Evolutionary conservation across 495 filamentous ascomycete genomes (phyloP), one percentile per base, ranked within the genome.

Genomic region (Lichenothelia convexa): DNA sequence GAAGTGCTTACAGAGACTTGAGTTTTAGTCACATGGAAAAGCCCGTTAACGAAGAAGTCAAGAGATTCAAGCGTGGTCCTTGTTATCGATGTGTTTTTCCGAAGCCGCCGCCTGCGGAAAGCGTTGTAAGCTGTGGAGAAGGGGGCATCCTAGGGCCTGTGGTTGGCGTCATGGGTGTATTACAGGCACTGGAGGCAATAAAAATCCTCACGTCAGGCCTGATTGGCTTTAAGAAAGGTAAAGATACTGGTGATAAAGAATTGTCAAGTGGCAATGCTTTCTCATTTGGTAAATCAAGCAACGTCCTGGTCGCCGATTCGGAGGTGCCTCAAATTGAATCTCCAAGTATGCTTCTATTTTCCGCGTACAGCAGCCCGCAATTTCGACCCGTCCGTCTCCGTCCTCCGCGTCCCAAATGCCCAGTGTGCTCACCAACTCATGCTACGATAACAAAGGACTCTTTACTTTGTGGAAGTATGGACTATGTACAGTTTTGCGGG

Each of bases 11-110:
- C n/a, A n/a, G n/a, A n/a, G n/a, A n/a, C n/a, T n/a, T n/a, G n/a
- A n/a, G n/a, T n/a, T n/a, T n/a, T n/a, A n/a, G n/a, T n/a, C n/a
- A n/a, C n/a, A n/a, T n/a, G n/a, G n/a, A n/a, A n/a, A n/a, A n/a
- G n/a, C n/a, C n/a, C n/a, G n/a, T n/a, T n/a, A n/a, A n/a, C n/a
- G n/a, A n/a, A n/a, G n/a, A n/a, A n/a, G n/a, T n/a, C n/a, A n/a
- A n/a, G n/a, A n/a, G n/a, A n/a, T n/a, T n/a, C n/a, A n/a, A n/a
- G n/a, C n/a, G n/a, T n/a, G 75, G 81, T 0, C 85, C 86, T 1
- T 97, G 89, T 57, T 97, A 97, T 56, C 68, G 89, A 21, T 97
- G 89, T 53, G 71, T 94, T 21, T 97, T 92, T 49, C 80, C 81
- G 0, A 75, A 73, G 33, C 86, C 87, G 1, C 85, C 89, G 0